Base-by-base conservation (phyloP, 2,329 filamentous ascomycete genomes). In the Colletotrichum navitas region DNA sequence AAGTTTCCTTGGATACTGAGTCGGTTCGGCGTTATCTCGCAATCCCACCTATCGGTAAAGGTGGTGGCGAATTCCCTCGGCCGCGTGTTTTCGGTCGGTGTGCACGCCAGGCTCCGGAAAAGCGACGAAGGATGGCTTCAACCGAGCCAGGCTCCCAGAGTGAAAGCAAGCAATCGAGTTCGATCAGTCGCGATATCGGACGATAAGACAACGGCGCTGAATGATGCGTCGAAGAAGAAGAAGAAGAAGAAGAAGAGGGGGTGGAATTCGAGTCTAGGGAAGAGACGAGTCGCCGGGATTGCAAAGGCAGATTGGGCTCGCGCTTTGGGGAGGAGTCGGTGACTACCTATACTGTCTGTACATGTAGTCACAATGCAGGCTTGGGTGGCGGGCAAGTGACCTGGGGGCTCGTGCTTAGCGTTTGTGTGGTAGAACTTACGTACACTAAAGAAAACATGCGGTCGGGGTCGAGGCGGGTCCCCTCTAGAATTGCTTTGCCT, bases 1-100 rank as follows among this genome's bases (percentile, higher is more conserved):
- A 68, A 68, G 68, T 68, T 71, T 71, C 68, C 65, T 63, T 43
- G 36, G 43, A 63, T 47, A 47, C 51, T 60, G 59, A 45, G 61
- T 54, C 39, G 52, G 58, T 51, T 71, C 65, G 68, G 65, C 65
- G 68, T 63, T 71, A 68, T 71, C 65, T 71, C 68, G 68, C 59
- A 71, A 68, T 68, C 54, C 59, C 36, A 26, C 68, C 65, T 66
- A 55, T 60, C 68, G 65, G 68, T 43, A 54, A 55, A n/a, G 21
- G 41, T 18, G 52, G 68, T 68, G 64, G 68, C 68, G 65, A 55
- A 24, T 59, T 62, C 32, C 49, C 18, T 63, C 21, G 45, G 18
- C 34, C 43, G 54, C 32, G 61, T 61, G 36, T 66, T 18, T 52
- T 55, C 26, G n/a, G 16, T 55, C 34, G 49, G 12, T 49, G n/a